A percentile compares a stretch with the other conserved stretches of the same genome.
phyloP scores from a whole-genome alignment of 495 filamentous ascomycete genomes.

The Penicillium subrubescens region DNA sequence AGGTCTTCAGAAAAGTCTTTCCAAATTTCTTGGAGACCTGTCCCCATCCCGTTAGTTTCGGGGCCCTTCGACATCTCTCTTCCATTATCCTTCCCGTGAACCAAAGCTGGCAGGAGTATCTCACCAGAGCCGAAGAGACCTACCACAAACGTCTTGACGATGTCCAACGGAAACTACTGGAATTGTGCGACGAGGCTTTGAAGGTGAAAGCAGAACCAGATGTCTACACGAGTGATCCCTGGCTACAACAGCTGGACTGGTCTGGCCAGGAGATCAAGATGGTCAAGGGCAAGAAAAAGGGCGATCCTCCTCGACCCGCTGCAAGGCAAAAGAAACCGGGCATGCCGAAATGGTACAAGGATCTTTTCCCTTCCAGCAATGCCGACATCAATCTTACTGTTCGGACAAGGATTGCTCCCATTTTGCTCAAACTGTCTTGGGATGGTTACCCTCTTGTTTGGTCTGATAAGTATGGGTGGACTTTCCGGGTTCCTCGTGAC shows the following conservation, averaged over 20 bases:
- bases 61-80: constrained; percentile 86
- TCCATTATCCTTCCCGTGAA: constrained; percentile 91
- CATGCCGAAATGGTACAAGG: constrained; percentile 96
- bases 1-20: constrained; percentile 89
- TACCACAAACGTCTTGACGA: constrained; percentile 75
- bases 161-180: constrained; percentile 71
- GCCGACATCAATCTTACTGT: constrained; percentile 76
- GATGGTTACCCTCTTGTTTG: constrained; percentile 86
- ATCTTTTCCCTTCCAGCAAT: constrained; percentile 69
- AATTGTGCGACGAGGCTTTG: constrained; percentile 73
- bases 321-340: constrained; percentile 90
- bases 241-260: constrained; percentile 95
- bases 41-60: constrained; percentile 97
- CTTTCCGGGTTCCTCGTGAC: constrained; percentile 71
- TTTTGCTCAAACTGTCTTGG: constrained; percentile 85
- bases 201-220: constrained; percentile 68
- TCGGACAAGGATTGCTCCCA: constrained; percentile 81
- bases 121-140: constrained; percentile 77
- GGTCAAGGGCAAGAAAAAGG: constrained; percentile 87
- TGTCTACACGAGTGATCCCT: constrained; percentile 75
- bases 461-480: constrained; percentile 93
- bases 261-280: constrained; percentile 87
- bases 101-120: constrained; percentile 81
- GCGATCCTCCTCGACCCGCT: constrained; percentile 72
- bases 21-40: constrained; percentile 84